Evolutionary conservation across 2,329 filamentous ascomycete genomes (phyloP).

Genomic region (Pseudogymnoascus sp.): DNA sequence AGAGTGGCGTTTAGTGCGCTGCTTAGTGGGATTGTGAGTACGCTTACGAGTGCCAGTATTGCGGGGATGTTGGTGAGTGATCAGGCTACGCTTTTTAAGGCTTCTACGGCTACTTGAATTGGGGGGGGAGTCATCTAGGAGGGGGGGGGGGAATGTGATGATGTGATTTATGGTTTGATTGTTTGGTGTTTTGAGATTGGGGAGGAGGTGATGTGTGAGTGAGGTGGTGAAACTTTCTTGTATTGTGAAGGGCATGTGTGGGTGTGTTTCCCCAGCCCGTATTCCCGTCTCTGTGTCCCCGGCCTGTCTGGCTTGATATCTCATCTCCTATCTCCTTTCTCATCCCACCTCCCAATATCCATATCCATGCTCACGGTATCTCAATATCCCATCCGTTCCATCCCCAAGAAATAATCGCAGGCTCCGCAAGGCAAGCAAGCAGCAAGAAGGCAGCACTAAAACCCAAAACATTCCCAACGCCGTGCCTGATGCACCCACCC

Average conservation of each 20-base stretch:
- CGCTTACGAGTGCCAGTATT: slow-evolving; percentile 68
- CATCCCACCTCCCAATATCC: not conserved
- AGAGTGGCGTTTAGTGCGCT: slow-evolving; percentile 68
- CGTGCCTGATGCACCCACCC: not conserved
- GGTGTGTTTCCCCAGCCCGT: not conserved
- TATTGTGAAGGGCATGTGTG: not conserved
- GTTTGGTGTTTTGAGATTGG: not conserved
- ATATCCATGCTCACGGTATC: not conserved
- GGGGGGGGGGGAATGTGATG: not conserved
- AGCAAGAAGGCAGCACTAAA: not conserved
- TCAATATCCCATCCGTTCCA: not conserved
- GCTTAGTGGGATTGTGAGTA: slow-evolving; percentile 68
- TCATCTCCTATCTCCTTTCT: not conserved
- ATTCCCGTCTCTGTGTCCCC: not conserved
- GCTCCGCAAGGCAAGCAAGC: not conserved
- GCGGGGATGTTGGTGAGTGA: slow-evolving; percentile 65
- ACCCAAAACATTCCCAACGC: not conserved
- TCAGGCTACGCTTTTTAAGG: slow-evolving; percentile 22
- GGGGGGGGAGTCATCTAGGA: not conserved
- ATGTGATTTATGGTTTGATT: not conserved
- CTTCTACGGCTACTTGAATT: not conserved
- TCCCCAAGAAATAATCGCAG: not conserved
- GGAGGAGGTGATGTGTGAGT: not conserved
- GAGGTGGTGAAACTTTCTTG: not conserved
- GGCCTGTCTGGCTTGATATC: not conserved